Conservation (phyloP, 2,329 filamentous ascomycete genomes). For the Endothia cerciana region DNA sequence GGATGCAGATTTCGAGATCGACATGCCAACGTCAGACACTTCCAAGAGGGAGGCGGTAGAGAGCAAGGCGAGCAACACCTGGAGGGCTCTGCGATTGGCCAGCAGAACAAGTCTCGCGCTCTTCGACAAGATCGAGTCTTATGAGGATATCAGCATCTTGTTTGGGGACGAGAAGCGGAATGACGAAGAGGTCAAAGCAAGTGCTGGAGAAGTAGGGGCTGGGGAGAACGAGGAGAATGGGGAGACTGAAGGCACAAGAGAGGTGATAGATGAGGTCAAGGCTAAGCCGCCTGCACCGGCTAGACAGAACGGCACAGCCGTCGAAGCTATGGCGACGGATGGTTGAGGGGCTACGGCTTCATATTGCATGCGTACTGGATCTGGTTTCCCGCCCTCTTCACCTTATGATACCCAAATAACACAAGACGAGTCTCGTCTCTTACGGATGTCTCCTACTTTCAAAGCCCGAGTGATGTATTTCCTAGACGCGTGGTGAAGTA, state of each 20-base stretch:
- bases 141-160: slow-evolving; percentile 67
- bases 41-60: slow-evolving; percentile 62
- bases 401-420: slow-evolving; percentile 24
- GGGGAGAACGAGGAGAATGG: background rate
- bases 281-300: background rate
- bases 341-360: background rate
- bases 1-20: slow-evolving; percentile 82
- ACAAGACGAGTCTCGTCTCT: background rate
- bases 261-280: slow-evolving; percentile 11
- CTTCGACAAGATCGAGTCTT: slow-evolving; percentile 88
- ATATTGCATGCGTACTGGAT: slow-evolving; percentile 2
- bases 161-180: slow-evolving; percentile 50
- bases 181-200: slow-evolving; percentile 38
- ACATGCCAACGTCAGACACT: slow-evolving; percentile 71
- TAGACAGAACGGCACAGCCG: slow-evolving; percentile 11
- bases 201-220: background rate
- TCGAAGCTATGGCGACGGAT: slow-evolving; percentile 10
- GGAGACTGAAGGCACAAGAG: background rate
- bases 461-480: background rate
- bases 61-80: slow-evolving; percentile 84
- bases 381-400: background rate
- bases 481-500: background rate
- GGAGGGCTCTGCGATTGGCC: slow-evolving; percentile 84
- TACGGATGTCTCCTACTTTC: too few relatives aligned
- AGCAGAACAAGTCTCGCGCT: slow-evolving; percentile 72